Conservation (phyloP, 169 alveolate genomes). For the Eimeria acervulina region DNA sequence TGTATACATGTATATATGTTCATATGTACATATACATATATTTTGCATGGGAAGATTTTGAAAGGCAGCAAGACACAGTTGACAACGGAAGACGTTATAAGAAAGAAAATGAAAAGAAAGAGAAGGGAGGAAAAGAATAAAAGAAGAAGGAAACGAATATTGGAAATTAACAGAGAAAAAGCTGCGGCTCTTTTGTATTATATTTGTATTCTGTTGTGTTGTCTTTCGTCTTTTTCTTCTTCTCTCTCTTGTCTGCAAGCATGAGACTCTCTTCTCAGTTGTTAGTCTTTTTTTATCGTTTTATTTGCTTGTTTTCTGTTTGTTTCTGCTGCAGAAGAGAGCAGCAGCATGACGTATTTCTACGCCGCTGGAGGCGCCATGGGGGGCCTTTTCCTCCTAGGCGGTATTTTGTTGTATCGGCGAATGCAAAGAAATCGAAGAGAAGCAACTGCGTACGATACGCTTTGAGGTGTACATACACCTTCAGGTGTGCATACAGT, state of each 20-base stretch:
- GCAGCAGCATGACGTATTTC: slow-evolving; percentile 3
- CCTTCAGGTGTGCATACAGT: too few relatives aligned
- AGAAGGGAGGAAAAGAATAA: too few relatives aligned
- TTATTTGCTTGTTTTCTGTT: too few relatives aligned
- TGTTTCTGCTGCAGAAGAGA: slow-evolving; percentile 27
- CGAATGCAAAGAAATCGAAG: neutral
- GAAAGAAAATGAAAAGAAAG: too few relatives aligned
- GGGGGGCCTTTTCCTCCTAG: neutral
- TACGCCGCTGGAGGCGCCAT: slow-evolving; percentile 38
- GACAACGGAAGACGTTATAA: too few relatives aligned
- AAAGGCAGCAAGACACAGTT: too few relatives aligned
- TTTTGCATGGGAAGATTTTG: too few relatives aligned
- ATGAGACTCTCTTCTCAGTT: neutral
- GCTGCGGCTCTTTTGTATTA: too few relatives aligned
- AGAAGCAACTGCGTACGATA: neutral
- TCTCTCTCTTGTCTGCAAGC: neutral
- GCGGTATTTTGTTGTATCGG: neutral
- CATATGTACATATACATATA: neutral
- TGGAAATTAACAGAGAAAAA: too few relatives aligned
- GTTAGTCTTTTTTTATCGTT: neutral
- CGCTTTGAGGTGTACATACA: slow-evolving; percentile 15
- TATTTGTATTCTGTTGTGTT: neutral
- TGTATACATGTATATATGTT: too few relatives aligned
- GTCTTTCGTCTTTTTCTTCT: neutral
- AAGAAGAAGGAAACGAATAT: too few relatives aligned